Conservation (phyloP, 2,329 filamentous ascomycete genomes). For the Huntiella moniliformis region DNA sequence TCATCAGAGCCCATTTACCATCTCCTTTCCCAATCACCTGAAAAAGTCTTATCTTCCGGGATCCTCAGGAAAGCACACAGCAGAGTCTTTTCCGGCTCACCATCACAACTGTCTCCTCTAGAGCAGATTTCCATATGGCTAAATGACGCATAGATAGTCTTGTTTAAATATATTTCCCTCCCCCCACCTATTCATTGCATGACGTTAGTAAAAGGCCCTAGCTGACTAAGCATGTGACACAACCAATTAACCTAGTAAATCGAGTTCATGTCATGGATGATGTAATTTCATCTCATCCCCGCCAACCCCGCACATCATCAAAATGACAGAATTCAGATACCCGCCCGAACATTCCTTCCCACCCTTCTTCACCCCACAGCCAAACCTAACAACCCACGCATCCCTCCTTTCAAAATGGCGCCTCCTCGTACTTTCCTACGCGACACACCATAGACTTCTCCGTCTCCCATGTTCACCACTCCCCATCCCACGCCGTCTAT, state of each 20-base stretch:
- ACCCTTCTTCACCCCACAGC: constrained; percentile 70
- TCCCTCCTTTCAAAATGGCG: constrained; percentile 74
- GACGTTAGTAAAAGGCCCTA: too few species aligned
- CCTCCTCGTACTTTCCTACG: constrained; percentile 68
- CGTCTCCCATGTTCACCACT: constrained; percentile 45
- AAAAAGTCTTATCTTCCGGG: constrained; percentile 58
- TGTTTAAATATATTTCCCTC: too few species aligned
- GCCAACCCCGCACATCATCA: not conserved
- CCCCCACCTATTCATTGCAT: too few species aligned
- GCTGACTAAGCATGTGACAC: too few species aligned
- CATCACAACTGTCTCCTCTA: too few species aligned
- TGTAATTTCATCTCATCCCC: constrained; percentile 19
- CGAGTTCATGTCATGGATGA: too few species aligned
- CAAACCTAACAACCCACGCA: constrained; percentile 52
- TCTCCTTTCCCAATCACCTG: constrained; percentile 61
- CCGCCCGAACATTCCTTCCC: constrained; percentile 56
- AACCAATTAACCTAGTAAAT: too few species aligned
- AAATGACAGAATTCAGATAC: constrained; percentile 28
- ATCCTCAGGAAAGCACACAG: constrained; percentile 57
- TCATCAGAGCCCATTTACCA: constrained; percentile 60
- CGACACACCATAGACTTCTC: constrained; percentile 57
- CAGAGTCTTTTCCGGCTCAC: not conserved
- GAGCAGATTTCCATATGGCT: too few species aligned
- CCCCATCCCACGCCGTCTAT: constrained; percentile 17
- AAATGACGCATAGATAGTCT: too few species aligned